Evolutionary conservation across 345 rosid species (phyloP).

Genomic region (Draba incana): DNA sequence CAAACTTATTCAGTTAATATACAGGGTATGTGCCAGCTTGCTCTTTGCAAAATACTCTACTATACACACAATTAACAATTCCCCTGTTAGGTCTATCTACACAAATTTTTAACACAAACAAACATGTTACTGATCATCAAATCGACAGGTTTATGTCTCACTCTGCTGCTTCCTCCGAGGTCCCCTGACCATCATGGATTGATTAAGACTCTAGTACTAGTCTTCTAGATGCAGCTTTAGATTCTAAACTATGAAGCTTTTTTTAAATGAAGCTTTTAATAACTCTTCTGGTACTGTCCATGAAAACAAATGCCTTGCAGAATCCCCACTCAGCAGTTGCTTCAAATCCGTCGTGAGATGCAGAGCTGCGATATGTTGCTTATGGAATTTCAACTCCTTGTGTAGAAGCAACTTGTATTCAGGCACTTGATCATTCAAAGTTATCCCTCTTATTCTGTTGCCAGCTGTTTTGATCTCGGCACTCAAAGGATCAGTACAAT

Average conservation of each 20-base stretch:
- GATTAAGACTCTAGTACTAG: slow-evolving; percentile 21
- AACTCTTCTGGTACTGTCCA: slow-evolving; percentile 81
- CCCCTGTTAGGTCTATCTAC: too few species aligned
- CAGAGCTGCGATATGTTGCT: slow-evolving; percentile 78
- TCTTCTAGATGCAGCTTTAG: slow-evolving; percentile 20
- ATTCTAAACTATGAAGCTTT: slow-evolving; percentile 34
- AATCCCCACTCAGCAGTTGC: slow-evolving; percentile 89
- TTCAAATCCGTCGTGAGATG: slow-evolving; percentile 69
- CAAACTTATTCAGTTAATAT: too few species aligned
- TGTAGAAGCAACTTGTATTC: slow-evolving; percentile 79
- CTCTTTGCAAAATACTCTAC: too few species aligned
- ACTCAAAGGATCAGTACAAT: slow-evolving; percentile 55
- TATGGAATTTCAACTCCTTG: slow-evolving; percentile 76
- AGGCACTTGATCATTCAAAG: slow-evolving; percentile 53
- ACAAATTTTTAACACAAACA: neutral
- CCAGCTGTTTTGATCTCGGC: slow-evolving; percentile 43
- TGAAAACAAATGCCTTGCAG: slow-evolving; percentile 71
- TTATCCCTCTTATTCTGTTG: slow-evolving; percentile 46
- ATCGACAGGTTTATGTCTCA: neutral
- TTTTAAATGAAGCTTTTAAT: slow-evolving; percentile 55
- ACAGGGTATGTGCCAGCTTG: too few species aligned
- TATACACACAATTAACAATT: too few species aligned
- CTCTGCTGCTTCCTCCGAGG: neutral
- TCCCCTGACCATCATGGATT: slow-evolving; percentile 11
- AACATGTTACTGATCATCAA: neutral